Percentiles rank a stretch among this genome's conserved stretches.
phyloP scores from a whole-genome alignment of 305 asterid genomes.

The Fraxinus floribunda region DNA sequence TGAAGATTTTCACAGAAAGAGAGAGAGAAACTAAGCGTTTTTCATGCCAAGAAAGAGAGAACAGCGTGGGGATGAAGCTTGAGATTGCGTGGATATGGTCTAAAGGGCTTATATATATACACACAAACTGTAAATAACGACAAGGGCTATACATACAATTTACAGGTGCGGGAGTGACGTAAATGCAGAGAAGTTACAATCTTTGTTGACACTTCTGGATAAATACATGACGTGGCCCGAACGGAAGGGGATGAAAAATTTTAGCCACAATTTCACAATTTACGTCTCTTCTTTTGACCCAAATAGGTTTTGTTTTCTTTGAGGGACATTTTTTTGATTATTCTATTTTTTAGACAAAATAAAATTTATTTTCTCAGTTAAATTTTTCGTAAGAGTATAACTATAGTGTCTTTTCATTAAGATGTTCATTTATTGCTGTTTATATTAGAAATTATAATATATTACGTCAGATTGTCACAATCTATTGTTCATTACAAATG shows the following conservation, averaged over 20 bases:
- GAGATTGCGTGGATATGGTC: slow-evolving; percentile 1
- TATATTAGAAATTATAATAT: not conserved
- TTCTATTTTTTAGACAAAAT: not conserved
- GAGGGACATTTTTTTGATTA: not conserved
- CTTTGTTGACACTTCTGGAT: not conserved
- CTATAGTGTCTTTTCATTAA: not conserved
- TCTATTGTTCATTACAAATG: not conserved
- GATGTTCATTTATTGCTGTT: not conserved
- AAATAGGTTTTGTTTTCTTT: not conserved
- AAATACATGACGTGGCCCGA: not conserved
- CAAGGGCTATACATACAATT: not conserved
- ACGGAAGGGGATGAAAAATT: not conserved
- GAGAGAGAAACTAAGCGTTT: not conserved
- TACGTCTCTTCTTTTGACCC: not conserved
- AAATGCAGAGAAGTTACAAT: not conserved
- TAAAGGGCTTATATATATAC: not conserved
- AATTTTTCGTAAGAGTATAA: not conserved
- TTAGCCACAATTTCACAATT: not conserved
- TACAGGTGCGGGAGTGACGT: not conserved
- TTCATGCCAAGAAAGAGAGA: not conserved
- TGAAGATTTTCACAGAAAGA: not conserved
- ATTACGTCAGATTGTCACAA: not conserved
- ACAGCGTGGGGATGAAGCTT: not conserved
- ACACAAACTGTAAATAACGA: not conserved
- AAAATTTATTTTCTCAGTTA: not conserved